Conservation (phyloP, 768 basidiomycete genomes). For the Termitomyces eurrhizus region DNA sequence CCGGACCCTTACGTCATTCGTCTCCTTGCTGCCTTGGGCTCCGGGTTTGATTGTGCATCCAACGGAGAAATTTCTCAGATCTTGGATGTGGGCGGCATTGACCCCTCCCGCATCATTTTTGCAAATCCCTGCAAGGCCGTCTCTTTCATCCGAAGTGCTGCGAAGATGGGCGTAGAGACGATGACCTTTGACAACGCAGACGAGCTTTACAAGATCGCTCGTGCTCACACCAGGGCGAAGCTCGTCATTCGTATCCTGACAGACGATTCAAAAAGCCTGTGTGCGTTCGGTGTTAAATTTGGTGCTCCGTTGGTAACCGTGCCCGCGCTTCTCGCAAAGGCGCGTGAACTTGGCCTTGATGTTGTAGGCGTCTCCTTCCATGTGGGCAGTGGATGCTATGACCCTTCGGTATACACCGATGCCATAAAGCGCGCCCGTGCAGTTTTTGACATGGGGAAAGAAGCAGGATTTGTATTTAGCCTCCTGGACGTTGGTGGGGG, state of each 20-base stretch:
- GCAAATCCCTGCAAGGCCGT: slow-evolving; percentile 98
- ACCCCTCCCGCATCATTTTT: slow-evolving; percentile 85
- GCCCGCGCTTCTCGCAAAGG: slow-evolving; percentile 73
- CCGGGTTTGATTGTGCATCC: slow-evolving; percentile 97
- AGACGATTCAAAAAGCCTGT: slow-evolving; percentile 95
- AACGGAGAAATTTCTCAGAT: slow-evolving; percentile 88
- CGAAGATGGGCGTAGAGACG: slow-evolving; percentile 72
- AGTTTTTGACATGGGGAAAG: slow-evolving; percentile 85
- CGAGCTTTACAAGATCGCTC: slow-evolving; percentile 90
- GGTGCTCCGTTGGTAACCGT: slow-evolving; percentile 87
- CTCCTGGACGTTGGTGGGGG: slow-evolving; percentile 95
- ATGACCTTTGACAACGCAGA: slow-evolving; percentile 99
- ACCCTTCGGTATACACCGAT: slow-evolving; percentile 85
- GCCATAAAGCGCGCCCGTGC: slow-evolving; percentile 78
- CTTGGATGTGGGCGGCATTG: slow-evolving; percentile 66
- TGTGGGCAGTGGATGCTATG: slow-evolving; percentile 96
- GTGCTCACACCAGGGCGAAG: slow-evolving; percentile 74
- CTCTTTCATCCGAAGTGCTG: slow-evolving; percentile 87
- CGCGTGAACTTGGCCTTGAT: slow-evolving; percentile 72
- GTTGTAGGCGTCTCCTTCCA: slow-evolving; percentile 97
- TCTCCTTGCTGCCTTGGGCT: slow-evolving; percentile 83
- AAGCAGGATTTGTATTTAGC: slow-evolving; percentile 76
- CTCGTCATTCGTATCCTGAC: slow-evolving; percentile 93
- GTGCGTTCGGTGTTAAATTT: slow-evolving; percentile 92
- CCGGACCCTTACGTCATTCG: slow-evolving; percentile 94